Conservation (phyloP, 2,329 filamentous ascomycete genomes). For the Magnaporthales sp. region DNA sequence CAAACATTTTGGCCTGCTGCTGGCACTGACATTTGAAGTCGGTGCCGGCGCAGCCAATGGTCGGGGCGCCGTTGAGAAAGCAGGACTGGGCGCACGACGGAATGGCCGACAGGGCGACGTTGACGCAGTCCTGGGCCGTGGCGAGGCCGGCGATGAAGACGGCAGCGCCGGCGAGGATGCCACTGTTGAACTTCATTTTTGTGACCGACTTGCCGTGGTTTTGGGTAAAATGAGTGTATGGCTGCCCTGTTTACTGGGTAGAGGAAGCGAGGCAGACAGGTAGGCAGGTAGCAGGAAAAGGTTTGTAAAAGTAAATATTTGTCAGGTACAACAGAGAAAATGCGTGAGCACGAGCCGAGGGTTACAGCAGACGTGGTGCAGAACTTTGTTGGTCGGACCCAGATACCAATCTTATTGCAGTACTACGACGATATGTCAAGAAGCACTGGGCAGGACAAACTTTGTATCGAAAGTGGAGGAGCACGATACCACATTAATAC, state of each 20-base stretch:
- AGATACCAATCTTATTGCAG: not conserved
- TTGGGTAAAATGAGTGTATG: not conserved
- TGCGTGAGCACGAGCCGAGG: not conserved
- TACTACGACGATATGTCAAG: not conserved
- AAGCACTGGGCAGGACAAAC: not conserved
- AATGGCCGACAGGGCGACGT: conserved; percentile 17
- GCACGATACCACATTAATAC: not conserved
- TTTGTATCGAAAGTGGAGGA: not conserved
- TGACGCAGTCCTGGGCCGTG: conserved; percentile 14
- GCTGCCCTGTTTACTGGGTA: not conserved
- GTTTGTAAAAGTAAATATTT: not conserved
- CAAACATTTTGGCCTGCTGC: conserved; percentile 19
- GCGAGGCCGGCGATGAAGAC: not conserved
- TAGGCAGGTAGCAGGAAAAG: not conserved
- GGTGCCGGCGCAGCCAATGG: conserved; percentile 19
- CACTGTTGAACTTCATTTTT: conserved; percentile 3
- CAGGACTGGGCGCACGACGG: conserved; percentile 22
- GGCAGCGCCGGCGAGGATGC: not conserved
- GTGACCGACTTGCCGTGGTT: not conserved
- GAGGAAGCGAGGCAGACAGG: not conserved
- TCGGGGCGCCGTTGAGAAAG: conserved; percentile 19
- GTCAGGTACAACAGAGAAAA: not conserved
- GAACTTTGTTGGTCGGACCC: not conserved
- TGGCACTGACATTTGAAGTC: conserved; percentile 23
- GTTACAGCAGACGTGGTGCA: not conserved